Evolutionary conservation across 371 early-diverging fungal genomes (phyloP).

Genomic region (Mortierella sp.): DNA sequence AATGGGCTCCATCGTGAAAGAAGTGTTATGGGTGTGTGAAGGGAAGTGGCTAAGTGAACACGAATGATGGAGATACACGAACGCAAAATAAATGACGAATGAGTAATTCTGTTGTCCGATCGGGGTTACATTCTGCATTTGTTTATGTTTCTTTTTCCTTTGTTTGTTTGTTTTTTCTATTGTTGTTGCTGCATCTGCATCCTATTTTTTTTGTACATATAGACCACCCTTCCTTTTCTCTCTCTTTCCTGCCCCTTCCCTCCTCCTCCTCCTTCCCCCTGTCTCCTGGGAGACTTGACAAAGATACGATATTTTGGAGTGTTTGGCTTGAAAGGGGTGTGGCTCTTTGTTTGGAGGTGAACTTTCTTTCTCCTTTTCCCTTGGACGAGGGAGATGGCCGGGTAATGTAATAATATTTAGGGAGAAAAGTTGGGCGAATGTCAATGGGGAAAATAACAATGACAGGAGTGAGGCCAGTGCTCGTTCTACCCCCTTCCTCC

Average conservation of each 20-base stretch:
- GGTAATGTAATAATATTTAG: neutral
- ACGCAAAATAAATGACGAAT: neutral
- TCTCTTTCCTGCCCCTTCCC: neutral
- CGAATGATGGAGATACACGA: neutral
- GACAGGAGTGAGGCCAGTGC: neutral
- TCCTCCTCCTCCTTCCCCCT: neutral
- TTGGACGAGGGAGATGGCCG: neutral
- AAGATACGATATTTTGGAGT: neutral
- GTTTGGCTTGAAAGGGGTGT: too few relatives aligned
- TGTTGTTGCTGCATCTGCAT: neutral
- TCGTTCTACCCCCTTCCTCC: too few relatives aligned
- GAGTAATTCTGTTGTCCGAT: neutral
- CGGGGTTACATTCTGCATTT: neutral
- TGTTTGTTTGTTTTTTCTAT: neutral
- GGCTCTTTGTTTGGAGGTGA: too few relatives aligned
- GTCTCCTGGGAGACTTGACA: neutral
- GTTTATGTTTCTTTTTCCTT: neutral
- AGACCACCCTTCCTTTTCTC: neutral
- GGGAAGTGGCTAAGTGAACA: neutral
- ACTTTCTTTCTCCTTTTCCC: too few relatives aligned
- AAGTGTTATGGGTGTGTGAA: neutral
- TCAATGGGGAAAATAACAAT: neutral
- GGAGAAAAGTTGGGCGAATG: neutral
- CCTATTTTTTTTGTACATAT: neutral
- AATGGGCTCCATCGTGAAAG: conserved; percentile 33